A percentile compares a stretch with the other conserved stretches of the same genome.
These are phyloP conservation scores for Lobulomyces angularis DNA, from an alignment of 192 early-diverging fungal genomes.

Conservation along the genomic window DNA sequence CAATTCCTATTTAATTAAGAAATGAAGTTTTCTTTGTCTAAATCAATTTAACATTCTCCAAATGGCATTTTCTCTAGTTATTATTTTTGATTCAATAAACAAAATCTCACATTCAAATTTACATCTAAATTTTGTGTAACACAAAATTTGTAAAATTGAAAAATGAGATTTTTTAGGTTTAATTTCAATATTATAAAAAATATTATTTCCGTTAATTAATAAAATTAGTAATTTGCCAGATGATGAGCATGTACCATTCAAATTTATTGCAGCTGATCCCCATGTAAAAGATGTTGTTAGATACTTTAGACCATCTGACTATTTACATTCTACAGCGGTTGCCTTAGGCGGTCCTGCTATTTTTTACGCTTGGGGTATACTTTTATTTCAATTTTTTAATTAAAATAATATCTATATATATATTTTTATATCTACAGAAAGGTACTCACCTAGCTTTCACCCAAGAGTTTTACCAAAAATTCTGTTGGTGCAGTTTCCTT, in stretches of 20 bases:
- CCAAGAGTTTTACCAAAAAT: slow-evolving; percentile 25
- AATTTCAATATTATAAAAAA: too few relatives aligned
- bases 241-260: slow-evolving; percentile 59
- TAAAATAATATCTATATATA: not conserved
- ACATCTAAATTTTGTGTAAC: too few relatives aligned
- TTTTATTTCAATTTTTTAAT: not conserved
- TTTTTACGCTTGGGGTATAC: slow-evolving; percentile 63
- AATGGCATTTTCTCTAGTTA: too few relatives aligned
- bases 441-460: slow-evolving; percentile 26
- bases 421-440: slow-evolving; percentile 19
- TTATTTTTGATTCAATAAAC: too few relatives aligned
- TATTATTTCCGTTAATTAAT: too few relatives aligned
- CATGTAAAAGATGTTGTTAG: slow-evolving; percentile 77
- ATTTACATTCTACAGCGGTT: slow-evolving; percentile 45
- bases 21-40: too few relatives aligned
- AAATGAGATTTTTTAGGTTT: too few relatives aligned
- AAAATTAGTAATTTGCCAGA: too few relatives aligned
- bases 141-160: too few relatives aligned
- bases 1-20: too few relatives aligned
- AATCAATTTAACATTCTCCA: too few relatives aligned
- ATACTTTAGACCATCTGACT: slow-evolving; percentile 80
- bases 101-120: too few relatives aligned
- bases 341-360: slow-evolving; percentile 58
- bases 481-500: slow-evolving; percentile 36
- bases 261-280: slow-evolving; percentile 81